Evolutionary conservation across 306 rosid species (phyloP), one percentile per base, ranked within the genome.

Genomic region (Luffa aegyptiaca): DNA sequence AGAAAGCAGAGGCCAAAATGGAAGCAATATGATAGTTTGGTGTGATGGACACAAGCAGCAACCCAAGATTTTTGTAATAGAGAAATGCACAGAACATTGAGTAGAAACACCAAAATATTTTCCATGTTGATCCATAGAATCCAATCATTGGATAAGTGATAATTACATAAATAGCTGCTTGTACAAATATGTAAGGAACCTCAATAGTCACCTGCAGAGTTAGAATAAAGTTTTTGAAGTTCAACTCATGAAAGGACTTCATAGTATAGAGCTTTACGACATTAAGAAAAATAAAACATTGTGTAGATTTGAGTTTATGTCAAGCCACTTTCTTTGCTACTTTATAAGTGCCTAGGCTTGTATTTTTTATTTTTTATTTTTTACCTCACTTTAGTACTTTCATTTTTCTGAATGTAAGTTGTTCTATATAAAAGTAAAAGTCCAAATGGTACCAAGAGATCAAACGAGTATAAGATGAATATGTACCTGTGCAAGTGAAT

Each of bases 111-210:
- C 90, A 84, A 26, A 82, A 80, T 36, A 87, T 20, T 79, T 82
- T 84, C 33, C 59, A 82, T 11, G 80, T 69, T 11, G 83, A 77
- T 4, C 46, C 84, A 53, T 82, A 82, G 14, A 77, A 87, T 58
- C 86, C 88, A 4, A 87, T 87, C 84, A 75, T 84, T 14, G 90
- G 88, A 72, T 84, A 87, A 59, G 83, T 74, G 76, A 84, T 48
- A 7, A 53, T 56, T 56, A 75, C 42, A 18, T 18, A 81, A 5
- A 77, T 1, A 41, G 59, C 46, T 64, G 83, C 59, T 78, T 85
- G 70, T 42, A 56, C 5, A 57, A 85, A 83, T 1, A 84, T 26
- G 80, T 88, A 88, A 46, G 85, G 90, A 80, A 84, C 45, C 80
- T 88, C 91, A 48, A 88, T 84, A 5, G 37, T 64, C 62, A 88